Evolutionary conservation across 2,329 filamentous ascomycete genomes (phyloP).

Genomic region (Sporothrix variecibatus): DNA sequence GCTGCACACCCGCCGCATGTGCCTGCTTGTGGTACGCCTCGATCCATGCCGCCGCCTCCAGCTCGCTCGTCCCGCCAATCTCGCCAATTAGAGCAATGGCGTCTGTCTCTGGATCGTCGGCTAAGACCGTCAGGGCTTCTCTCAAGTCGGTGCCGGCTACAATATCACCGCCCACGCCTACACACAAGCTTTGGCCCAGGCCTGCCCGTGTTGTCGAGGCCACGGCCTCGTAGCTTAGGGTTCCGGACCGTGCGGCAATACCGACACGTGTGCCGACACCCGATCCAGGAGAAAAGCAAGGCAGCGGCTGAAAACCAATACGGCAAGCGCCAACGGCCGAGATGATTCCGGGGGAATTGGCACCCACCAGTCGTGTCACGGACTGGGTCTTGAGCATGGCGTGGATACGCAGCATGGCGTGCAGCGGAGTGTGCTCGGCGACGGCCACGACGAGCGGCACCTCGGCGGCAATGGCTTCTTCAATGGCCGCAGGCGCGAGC

Average conservation of each 20-base stretch:
- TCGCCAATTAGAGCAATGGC: slow-evolving; percentile 74
- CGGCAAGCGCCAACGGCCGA: slow-evolving; percentile 72
- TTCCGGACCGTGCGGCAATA: slow-evolving; percentile 79
- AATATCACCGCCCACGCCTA: slow-evolving; percentile 77
- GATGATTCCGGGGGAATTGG: slow-evolving; percentile 82
- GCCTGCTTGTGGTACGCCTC: slow-evolving; percentile 61
- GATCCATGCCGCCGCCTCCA: slow-evolving; percentile 75
- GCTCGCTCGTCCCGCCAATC: slow-evolving; percentile 68
- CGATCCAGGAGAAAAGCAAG: slow-evolving; percentile 67
- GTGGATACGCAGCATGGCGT: slow-evolving; percentile 72
- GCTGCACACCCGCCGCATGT: slow-evolving; percentile 59
- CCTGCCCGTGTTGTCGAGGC: slow-evolving; percentile 73
- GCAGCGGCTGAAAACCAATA: slow-evolving; percentile 76
- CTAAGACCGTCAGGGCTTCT: slow-evolving; percentile 68
- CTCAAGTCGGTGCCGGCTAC: slow-evolving; percentile 74
- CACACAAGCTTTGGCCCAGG: slow-evolving; percentile 73
- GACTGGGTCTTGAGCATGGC: slow-evolving; percentile 71
- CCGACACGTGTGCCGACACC: slow-evolving; percentile 55
- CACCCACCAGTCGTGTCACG: slow-evolving; percentile 71
- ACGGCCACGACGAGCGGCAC: slow-evolving; percentile 77
- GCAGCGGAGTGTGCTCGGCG: slow-evolving; percentile 76
- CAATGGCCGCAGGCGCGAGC: slow-evolving; percentile 70
- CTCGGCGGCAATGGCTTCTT: slow-evolving; percentile 78
- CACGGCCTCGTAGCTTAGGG: slow-evolving; percentile 77
- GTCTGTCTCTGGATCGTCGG: slow-evolving; percentile 66